Evolutionary conservation across 2,329 filamentous ascomycete species (phyloP).

Genomic region (Pezicula carpinea): DNA sequence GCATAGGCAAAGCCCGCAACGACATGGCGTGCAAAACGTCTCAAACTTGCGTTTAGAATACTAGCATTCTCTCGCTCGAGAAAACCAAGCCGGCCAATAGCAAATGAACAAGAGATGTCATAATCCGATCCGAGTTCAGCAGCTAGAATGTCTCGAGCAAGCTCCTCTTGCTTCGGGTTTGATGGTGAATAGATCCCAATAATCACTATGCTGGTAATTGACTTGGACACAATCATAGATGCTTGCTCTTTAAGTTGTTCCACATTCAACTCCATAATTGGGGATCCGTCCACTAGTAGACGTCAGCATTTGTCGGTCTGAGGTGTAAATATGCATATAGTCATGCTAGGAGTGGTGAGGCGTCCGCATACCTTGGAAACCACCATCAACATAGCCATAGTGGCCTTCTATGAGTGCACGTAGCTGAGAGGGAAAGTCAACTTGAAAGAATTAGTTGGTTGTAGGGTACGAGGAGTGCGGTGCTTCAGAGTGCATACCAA

Average conservation of each 20-base stretch:
- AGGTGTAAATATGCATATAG: not conserved
- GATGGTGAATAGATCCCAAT: slow-evolving; percentile 55
- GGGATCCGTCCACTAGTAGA: slow-evolving; percentile 21
- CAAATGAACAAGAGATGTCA: slow-evolving; percentile 46
- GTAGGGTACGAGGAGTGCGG: too few species aligned
- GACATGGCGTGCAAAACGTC: slow-evolving; percentile 51
- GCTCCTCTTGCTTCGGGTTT: slow-evolving; percentile 49
- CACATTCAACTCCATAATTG: slow-evolving; percentile 17
- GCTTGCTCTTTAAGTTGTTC: slow-evolving; percentile 25
- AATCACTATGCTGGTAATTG: slow-evolving; percentile 44
- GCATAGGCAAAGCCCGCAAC: slow-evolving; percentile 52
- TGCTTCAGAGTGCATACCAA: slow-evolving; percentile 16
- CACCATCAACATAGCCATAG: slow-evolving; percentile 42
- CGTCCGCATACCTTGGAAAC: slow-evolving; percentile 23
- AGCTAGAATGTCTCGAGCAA: slow-evolving; percentile 40
- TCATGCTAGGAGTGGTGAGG: too few species aligned
- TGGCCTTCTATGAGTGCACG: slow-evolving; percentile 41
- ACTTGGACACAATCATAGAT: slow-evolving; percentile 23
- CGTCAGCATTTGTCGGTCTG: not conserved
- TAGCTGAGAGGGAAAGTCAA: slow-evolving; percentile 43
- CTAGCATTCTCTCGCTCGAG: slow-evolving; percentile 61
- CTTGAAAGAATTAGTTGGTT: slow-evolving; percentile 2
- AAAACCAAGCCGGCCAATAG: slow-evolving; percentile 42
- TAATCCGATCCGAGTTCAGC: slow-evolving; percentile 32
- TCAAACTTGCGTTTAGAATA: slow-evolving; percentile 59